These are phyloP conservation scores for Candida mattraensis DNA, from an alignment of 805 yeast species.

Conservation along the genomic window DNA sequence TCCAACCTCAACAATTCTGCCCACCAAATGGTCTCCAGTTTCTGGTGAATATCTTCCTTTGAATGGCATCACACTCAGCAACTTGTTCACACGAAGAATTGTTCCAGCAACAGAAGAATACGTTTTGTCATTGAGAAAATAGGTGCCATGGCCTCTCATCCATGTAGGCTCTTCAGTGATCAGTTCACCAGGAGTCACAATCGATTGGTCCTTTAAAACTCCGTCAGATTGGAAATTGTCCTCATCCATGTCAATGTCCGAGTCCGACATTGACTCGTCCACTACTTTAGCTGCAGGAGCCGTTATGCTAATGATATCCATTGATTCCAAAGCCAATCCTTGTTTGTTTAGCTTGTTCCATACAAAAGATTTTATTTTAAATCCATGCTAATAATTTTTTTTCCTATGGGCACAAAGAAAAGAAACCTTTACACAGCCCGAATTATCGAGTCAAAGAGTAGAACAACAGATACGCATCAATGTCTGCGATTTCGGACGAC, in stretches of 20 bases:
- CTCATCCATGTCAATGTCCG: slow-evolving; percentile 24
- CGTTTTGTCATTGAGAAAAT: slow-evolving; percentile 69
- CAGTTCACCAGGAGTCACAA: slow-evolving; percentile 94
- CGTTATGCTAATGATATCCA: slow-evolving; percentile 31
- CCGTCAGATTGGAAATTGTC: slow-evolving; percentile 7
- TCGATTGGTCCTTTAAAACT: too few relatives aligned
- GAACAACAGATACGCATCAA: slow-evolving; percentile 66
- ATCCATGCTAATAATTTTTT: neutral
- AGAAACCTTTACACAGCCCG: neutral
- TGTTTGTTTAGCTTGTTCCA: too few relatives aligned
- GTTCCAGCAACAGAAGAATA: slow-evolving; percentile 93
- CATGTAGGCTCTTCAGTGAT: slow-evolving; percentile 95
- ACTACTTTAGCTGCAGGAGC: slow-evolving; percentile 22
- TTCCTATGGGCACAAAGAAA: slow-evolving; percentile 1
- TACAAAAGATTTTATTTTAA: slow-evolving; percentile 1
- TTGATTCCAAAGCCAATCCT: slow-evolving; percentile 3
- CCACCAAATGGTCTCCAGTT: slow-evolving; percentile 94
- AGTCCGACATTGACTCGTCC: slow-evolving; percentile 18
- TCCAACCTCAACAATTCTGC: slow-evolving; percentile 92
- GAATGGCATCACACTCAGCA: slow-evolving; percentile 81
- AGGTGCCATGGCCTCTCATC: slow-evolving; percentile 99
- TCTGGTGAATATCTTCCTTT: slow-evolving; percentile 89
- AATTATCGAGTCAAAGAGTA: slow-evolving; percentile 39
- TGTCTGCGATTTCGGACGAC: slow-evolving; percentile 29
- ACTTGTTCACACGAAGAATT: slow-evolving; percentile 79